These are phyloP conservation scores for Aspergillus baeticus DNA, from an alignment of 495 filamentous ascomycete species.

Conservation along the genomic window DNA sequence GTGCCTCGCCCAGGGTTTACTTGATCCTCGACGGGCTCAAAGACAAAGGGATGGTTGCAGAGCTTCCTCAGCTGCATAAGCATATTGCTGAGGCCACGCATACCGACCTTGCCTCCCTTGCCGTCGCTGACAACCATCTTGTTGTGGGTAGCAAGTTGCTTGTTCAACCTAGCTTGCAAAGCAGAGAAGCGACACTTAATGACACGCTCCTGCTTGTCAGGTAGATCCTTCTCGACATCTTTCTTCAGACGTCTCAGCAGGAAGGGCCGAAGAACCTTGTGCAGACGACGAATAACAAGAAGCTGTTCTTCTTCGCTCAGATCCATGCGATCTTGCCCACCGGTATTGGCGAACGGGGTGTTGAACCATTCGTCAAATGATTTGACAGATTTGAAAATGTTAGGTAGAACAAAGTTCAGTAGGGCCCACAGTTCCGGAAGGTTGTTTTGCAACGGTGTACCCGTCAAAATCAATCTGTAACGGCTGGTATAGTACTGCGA, in stretches of 20 bases:
- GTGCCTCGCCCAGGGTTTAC: conserved; percentile 87
- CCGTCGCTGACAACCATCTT: conserved; percentile 91
- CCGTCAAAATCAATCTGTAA: conserved; percentile 94
- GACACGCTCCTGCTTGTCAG: conserved; percentile 97
- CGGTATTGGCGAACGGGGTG: conserved; percentile 97
- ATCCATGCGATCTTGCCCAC: conserved; percentile 97
- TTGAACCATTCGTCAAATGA: conserved; percentile 99
- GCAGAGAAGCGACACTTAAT: conserved; percentile 99
- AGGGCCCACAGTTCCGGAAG: conserved; percentile 94
- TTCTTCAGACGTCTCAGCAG: conserved; percentile 97
- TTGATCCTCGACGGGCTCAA: conserved; percentile 95
- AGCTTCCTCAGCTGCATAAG: conserved; percentile 99
- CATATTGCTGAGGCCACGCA: conserved; percentile 98
- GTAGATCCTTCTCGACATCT: conserved; percentile 97
- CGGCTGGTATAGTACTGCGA: conserved; percentile 92
- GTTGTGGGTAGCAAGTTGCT: conserved; percentile 93
- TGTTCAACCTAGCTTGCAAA: conserved; percentile 88
- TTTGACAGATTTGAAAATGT: conserved; percentile 98
- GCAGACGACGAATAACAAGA: conserved; percentile 95
- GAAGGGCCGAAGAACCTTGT: conserved; percentile 97
- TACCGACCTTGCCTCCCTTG: conserved; percentile 92
- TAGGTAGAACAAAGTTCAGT: conserved; percentile 96
- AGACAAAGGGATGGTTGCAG: conserved; percentile 98
- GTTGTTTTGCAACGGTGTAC: conserved; percentile 97
- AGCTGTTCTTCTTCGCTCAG: conserved; percentile 98